Evolutionary conservation across 2,329 filamentous ascomycete species (phyloP).

Genomic region (Ciborinia camelliae): DNA sequence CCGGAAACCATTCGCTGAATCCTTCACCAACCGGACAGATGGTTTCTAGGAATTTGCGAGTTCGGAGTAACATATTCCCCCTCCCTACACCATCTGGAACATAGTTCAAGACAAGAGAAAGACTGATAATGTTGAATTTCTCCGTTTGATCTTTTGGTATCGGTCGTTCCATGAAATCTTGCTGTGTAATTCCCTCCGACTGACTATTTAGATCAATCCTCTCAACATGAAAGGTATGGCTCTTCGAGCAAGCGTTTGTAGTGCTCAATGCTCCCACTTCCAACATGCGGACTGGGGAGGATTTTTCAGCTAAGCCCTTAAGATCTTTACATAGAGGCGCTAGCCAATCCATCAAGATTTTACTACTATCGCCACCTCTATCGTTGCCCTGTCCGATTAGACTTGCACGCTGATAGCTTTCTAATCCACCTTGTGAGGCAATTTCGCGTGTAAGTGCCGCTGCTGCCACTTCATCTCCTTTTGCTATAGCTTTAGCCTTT

Average conservation of each 20-base stretch:
- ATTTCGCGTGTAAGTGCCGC: constrained; percentile 51
- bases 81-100: constrained; percentile 72
- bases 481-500: constrained; percentile 52
- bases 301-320: constrained; percentile 26
- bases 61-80: constrained; percentile 82
- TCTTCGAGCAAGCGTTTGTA: constrained; percentile 77
- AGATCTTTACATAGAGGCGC: constrained; percentile 37
- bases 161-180: constrained; percentile 91
- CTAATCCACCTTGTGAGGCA: constrained; percentile 55
- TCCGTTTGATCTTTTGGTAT: constrained; percentile 60
- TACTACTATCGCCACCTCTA: constrained; percentile 65
- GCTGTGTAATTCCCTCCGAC: constrained; percentile 72
- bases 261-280: constrained; percentile 87
- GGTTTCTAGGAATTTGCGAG: constrained; percentile 62
- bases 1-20: constrained; percentile 51
- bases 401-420: constrained; percentile 64
- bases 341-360: constrained; percentile 62
- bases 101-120: constrained; percentile 92
- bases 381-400: constrained; percentile 64
- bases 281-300: constrained; percentile 59
- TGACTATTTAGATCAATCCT: constrained; percentile 92
- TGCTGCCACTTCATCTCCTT: constrained; percentile 51
- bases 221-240: constrained; percentile 66
- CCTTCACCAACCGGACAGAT: constrained; percentile 26
- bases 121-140: constrained; percentile 82